A percentile compares a stretch with the other conserved stretches of the same genome.
Conservation (phyloP, 495 filamentous ascomycete genomes). For the Trichoderma gamsii region DNA sequence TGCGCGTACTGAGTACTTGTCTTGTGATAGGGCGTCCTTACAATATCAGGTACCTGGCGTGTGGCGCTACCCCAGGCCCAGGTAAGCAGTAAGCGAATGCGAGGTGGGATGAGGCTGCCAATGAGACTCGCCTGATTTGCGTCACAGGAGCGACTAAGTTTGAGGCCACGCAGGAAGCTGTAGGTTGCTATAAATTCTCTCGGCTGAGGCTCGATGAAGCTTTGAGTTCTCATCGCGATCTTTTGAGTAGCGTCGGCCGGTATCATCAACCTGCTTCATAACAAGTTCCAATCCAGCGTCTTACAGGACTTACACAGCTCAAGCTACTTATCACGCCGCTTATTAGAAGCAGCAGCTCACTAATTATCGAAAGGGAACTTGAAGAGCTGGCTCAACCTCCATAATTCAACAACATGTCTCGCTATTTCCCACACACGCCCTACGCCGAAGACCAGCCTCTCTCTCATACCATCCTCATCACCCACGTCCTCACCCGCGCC, state of each 20-base stretch:
- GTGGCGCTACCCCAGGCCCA: background rate
- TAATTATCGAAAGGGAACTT: background rate
- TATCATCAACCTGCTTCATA: background rate
- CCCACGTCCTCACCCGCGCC: conserved; percentile 52
- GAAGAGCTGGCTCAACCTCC: background rate
- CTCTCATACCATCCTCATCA: conserved; percentile 45
- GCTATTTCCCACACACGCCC: conserved; percentile 39
- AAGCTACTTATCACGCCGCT: background rate
- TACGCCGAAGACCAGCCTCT: conserved; percentile 59
- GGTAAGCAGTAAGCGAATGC: background rate
- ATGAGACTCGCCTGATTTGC: conserved; percentile 7
- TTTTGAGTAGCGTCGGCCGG: background rate
- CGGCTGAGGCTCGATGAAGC: background rate
- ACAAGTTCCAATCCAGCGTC: background rate
- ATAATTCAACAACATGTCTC: background rate
- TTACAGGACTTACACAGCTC: background rate
- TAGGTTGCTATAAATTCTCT: background rate
- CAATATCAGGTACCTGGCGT: background rate
- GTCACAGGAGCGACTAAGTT: background rate
- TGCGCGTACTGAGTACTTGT: background rate
- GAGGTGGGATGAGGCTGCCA: background rate
- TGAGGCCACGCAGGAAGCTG: background rate
- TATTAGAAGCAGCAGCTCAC: background rate
- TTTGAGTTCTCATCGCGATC: background rate
- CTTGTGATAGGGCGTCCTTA: background rate